Percentiles rank a stretch among this genome's conserved stretches.
Evolutionary conservation across 495 filamentous ascomycete species (phyloP).

Genomic region (Elasticomyces elasticus): DNA sequence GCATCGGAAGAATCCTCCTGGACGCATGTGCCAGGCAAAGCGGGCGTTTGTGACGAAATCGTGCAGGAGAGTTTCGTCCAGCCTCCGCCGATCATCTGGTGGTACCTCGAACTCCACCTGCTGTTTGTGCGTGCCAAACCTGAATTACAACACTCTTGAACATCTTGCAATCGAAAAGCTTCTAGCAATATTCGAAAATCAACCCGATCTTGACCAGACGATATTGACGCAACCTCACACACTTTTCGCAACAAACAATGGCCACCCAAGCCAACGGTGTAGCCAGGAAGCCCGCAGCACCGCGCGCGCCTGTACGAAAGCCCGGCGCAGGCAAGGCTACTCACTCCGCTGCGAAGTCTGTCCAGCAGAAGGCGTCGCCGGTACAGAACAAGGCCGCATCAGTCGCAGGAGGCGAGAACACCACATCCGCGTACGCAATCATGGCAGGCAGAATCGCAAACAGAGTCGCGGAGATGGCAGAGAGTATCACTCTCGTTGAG

Average conservation of each 20-base stretch:
- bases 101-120: not conserved
- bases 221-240: not conserved
- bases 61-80: not conserved
- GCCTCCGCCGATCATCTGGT: not conserved
- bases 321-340: conserved; percentile 7
- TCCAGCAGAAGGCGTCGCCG: conserved; percentile 11
- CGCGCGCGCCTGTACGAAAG: conserved; percentile 14
- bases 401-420: conserved; percentile 13
- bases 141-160: not conserved
- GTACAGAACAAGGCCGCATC: conserved; percentile 18
- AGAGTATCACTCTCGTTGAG: conserved; percentile 37
- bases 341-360: conserved; percentile 4
- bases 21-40: not conserved
- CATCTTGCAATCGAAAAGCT: too few relatives aligned
- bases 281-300: conserved; percentile 18
- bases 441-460: conserved; percentile 34
- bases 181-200: not conserved
- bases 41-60: not conserved
- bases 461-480: conserved; percentile 35
- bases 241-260: conserved; percentile 6
- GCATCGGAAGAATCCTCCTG: not conserved
- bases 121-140: not conserved
- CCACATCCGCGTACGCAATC: conserved; percentile 31
- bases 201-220: not conserved
- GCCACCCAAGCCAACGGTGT: conserved; percentile 12